Evolutionary conservation across 306 rosid genomes (phyloP), one percentile per base, ranked within the genome.

Genomic region (Trichosanthes cucumerina): DNA sequence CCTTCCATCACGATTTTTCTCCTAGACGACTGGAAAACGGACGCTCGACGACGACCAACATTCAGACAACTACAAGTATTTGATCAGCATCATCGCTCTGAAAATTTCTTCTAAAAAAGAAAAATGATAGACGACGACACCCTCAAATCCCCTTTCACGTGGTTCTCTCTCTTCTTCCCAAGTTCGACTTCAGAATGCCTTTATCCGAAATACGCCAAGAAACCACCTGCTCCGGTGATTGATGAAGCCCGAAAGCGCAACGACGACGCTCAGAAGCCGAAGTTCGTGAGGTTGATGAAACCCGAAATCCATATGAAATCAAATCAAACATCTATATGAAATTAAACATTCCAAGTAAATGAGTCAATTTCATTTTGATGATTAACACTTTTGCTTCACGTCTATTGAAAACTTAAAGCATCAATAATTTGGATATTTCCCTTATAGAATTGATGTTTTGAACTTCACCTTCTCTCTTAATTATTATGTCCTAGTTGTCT

Each of bases 101-200:
- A n/a, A n/a, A n/a, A n/a, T 6, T 47, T 28, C 15, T 47, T 13
- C 28, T 12, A 8, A 3, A 68, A 18, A 65, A 41, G 34, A 80
- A 90, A 43, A 80, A 93, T 93, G 97, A 68, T 84, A 0, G 83
- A 56, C 12, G 79, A 76, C 43, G 88, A 62, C 24, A 34, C 60
- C 78, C 78, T 89, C 18, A 56, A 78, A 71, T 44, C 69, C 69
- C 69, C 69, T 7, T 33, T 79, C 23, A 58, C 82, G 38, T 50
- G 64, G 28, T 84, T 91, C 31, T 82, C 97, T n/a, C n/a, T 3
- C 60, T 89, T 46, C 82, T 93, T 60, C 83, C 88, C 54, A 88
- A 88, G 68, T 82, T 85, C 3, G 86, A 89, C 76, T 57, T 90
- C 56, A 85, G 83, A 33, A 72, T 87, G 5, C 97, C 98, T 18